A percentile compares a stretch with the other conserved stretches of the same genome.
phyloP scores from a whole-genome alignment of 257 asterid genomes.

The Primulina eburnea region DNA sequence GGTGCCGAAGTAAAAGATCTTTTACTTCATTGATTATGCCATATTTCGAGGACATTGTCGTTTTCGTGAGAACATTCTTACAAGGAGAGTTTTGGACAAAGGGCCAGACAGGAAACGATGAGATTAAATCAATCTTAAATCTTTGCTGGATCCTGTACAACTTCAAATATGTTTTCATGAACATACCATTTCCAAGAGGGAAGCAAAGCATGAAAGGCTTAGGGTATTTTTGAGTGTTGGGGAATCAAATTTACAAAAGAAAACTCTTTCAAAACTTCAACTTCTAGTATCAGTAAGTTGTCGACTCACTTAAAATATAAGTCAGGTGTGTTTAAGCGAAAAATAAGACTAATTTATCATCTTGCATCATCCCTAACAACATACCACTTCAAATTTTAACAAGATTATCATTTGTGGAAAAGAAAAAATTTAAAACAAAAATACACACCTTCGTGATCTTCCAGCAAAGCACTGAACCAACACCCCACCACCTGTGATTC shows the following conservation, averaged over 20 bases:
- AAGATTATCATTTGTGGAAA: background rate
- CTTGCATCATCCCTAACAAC: constrained; percentile 4
- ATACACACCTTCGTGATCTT: constrained; percentile 72
- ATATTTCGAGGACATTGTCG: too few relatives aligned
- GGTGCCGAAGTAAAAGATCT: too few relatives aligned
- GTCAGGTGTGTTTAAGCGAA: background rate
- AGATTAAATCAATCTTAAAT: too few relatives aligned
- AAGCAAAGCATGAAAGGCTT: background rate
- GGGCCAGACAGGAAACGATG: too few relatives aligned
- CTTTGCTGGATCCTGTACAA: too few relatives aligned
- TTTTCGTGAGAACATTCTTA: too few relatives aligned
- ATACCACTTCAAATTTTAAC: constrained; percentile 1
- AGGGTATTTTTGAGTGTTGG: background rate
- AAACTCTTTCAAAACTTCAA: too few relatives aligned
- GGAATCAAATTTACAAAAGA: background rate
- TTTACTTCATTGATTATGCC: too few relatives aligned
- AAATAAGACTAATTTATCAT: background rate
- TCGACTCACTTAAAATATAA: too few relatives aligned
- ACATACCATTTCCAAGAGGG: background rate
- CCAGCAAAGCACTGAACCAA: constrained; percentile 88
- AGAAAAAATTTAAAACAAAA: background rate
- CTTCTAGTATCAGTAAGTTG: too few relatives aligned
- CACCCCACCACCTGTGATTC: constrained; percentile 58
- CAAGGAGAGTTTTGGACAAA: too few relatives aligned
- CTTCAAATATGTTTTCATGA: too few relatives aligned